These are phyloP conservation scores for Nicotiana otophora DNA, from an alignment of 257 asterid genomes.

Conservation along the genomic window DNA sequence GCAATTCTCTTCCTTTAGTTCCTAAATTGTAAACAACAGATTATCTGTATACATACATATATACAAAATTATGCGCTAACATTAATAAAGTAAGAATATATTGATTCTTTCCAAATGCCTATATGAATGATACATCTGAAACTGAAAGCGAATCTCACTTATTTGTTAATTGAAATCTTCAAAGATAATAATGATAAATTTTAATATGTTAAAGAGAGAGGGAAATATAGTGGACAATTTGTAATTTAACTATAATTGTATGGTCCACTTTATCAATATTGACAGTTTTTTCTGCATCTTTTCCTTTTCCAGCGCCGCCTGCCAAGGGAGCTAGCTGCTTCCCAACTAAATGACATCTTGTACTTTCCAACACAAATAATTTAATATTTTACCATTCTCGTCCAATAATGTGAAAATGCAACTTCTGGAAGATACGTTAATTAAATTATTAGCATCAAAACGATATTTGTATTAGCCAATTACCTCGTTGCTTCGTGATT, in stretches of 20 bases:
- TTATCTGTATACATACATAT: too few relatives aligned
- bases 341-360: not conserved
- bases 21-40: too few relatives aligned
- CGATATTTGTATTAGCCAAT: not conserved
- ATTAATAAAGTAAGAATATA: too few relatives aligned
- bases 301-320: slow-evolving; percentile 7
- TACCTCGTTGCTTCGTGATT: not conserved
- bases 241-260: not conserved
- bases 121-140: too few relatives aligned
- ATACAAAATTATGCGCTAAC: too few relatives aligned
- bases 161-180: too few relatives aligned
- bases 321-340: not conserved
- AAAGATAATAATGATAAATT: not conserved
- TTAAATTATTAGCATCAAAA: not conserved
- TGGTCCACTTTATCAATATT: not conserved
- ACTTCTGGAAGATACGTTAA: not conserved
- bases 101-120: not conserved
- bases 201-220: not conserved
- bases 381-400: not conserved
- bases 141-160: not conserved
- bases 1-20: too few relatives aligned
- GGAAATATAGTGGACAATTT: not conserved
- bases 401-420: not conserved
- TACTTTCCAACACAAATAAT: not conserved
- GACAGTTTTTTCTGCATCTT: not conserved